Percentiles rank a stretch among this genome's conserved stretches.
phyloP scores from a whole-genome alignment of 108 stramenopile genomes.

The Schizochytrium sp. region DNA sequence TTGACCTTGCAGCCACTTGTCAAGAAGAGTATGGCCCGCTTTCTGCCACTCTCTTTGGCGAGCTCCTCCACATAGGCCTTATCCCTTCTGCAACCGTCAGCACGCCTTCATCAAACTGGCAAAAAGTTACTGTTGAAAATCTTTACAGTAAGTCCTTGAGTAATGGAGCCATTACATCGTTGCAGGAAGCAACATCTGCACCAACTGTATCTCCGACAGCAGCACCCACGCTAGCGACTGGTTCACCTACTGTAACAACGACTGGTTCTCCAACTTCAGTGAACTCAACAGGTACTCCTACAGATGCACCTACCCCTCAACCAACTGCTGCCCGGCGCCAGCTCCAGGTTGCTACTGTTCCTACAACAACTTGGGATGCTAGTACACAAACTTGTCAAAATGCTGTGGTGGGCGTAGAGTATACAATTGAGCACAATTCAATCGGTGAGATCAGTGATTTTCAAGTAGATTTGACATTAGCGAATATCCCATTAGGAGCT shows the following conservation, averaged over 20 bases:
- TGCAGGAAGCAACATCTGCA: not conserved
- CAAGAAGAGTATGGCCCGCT: not conserved
- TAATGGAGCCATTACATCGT: not conserved
- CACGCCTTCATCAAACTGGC: not conserved
- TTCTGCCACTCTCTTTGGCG: not conserved
- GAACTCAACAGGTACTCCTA: not conserved
- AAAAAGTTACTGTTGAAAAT: not conserved
- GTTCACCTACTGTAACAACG: not conserved
- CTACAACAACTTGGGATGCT: not conserved
- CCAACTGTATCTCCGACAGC: not conserved
- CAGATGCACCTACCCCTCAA: not conserved
- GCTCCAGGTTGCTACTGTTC: not conserved
- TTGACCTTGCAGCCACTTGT: not conserved
- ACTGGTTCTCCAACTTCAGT: not conserved
- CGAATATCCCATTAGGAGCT: not conserved
- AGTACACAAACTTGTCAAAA: not conserved
- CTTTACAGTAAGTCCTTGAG: not conserved
- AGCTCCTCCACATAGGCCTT: not conserved
- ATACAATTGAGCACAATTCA: not conserved
- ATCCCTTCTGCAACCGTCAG: not conserved
- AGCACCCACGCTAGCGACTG: not conserved
- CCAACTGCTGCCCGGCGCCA: not conserved
- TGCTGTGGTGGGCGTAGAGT: constrained; percentile 11
- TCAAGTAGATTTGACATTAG: not conserved
- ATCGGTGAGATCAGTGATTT: not conserved